phyloP scores from a whole-genome alignment of 768 basidiomycete species.

The Clavulina sp. region DNA sequence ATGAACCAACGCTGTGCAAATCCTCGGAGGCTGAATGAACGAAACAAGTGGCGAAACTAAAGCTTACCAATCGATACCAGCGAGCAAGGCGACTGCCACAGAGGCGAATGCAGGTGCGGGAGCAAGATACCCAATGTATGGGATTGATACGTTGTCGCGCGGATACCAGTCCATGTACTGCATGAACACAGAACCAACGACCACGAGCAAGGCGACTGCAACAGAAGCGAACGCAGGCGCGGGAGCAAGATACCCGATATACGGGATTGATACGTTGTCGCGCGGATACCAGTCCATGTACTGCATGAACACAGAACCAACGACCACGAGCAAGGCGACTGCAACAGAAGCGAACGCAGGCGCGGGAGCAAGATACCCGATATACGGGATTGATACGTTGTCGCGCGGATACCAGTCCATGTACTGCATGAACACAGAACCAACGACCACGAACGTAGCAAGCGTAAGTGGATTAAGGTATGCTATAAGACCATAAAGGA shows the following conservation, averaged over 20 bases:
- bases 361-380: too few species aligned
- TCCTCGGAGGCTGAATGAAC: too few species aligned
- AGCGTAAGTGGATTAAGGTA: conserved; percentile 43
- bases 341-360: too few species aligned
- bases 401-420: conserved; percentile 6
- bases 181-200: too few species aligned
- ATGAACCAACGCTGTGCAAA: too few species aligned
- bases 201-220: conserved; percentile 45
- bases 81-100: conserved; percentile 44
- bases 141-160: too few species aligned
- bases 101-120: conserved; percentile 52
- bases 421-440: conserved; percentile 37
- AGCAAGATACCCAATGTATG: conserved; percentile 33
- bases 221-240: conserved; percentile 49
- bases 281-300: conserved; percentile 13
- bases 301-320: conserved; percentile 39
- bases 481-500: too few species aligned
- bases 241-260: conserved; percentile 35
- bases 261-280: conserved; percentile 19
- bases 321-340: too few species aligned
- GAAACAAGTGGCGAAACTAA: background rate
- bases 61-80: conserved; percentile 50
- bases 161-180: conserved; percentile 68
- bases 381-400: too few species aligned
- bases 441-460: conserved; percentile 41